Conservation (phyloP, 768 basidiomycete genomes). For the Dacryopinax spathularia region DNA sequence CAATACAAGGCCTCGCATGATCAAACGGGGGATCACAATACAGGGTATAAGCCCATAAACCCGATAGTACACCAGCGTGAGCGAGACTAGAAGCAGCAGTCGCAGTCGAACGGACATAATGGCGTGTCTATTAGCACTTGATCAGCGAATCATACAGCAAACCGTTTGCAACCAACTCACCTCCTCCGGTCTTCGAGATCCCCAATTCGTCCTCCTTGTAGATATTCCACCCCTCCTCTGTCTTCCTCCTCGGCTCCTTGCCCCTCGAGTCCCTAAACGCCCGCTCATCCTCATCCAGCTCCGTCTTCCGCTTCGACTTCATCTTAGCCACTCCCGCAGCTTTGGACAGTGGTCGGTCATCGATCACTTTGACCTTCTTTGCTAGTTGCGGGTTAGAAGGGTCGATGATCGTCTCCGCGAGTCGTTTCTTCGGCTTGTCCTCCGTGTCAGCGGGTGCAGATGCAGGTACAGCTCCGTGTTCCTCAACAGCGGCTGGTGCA, state of each 20-base stretch:
- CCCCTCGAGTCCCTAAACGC: constrained; percentile 67
- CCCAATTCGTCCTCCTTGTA: constrained; percentile 77
- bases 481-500: not conserved
- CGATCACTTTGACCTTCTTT: constrained; percentile 10
- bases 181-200: constrained; percentile 52
- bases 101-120: constrained; percentile 77
- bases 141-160: constrained; percentile 7
- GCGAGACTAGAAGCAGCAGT: constrained; percentile 44
- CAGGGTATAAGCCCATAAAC: no score
- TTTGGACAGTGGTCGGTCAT: not conserved
- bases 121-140: constrained; percentile 44
- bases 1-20: no score
- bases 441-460: constrained; percentile 11
- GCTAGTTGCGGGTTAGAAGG: constrained; percentile 32
- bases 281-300: constrained; percentile 24
- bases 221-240: constrained; percentile 64
- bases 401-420: constrained; percentile 52
- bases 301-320: not conserved
- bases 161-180: constrained; percentile 29
- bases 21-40: no score
- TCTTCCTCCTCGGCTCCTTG: constrained; percentile 50
- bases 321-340: not conserved
- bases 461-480: not conserved
- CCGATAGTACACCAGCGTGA: not conserved
- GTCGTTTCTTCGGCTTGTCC: constrained; percentile 20